Evolutionary conservation across 495 filamentous ascomycete genomes (phyloP).

Genomic region (Penicillium canariense): DNA sequence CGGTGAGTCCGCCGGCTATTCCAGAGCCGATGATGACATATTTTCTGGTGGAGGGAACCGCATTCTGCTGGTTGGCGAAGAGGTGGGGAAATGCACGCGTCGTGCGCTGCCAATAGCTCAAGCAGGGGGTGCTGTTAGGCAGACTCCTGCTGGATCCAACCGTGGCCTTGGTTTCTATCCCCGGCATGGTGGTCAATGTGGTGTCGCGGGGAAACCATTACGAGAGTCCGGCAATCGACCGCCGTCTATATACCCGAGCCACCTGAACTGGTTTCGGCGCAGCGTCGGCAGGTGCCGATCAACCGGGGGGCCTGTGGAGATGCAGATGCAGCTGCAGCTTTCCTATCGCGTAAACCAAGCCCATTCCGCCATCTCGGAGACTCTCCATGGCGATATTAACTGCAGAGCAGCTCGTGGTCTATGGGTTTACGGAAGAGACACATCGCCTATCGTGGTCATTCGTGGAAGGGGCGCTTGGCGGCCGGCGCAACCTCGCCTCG

Average conservation of each 20-base stretch:
- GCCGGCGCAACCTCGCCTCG: slow-evolving; percentile 7
- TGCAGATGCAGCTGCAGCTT: neutral
- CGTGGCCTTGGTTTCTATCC: neutral
- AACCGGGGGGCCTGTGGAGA: neutral
- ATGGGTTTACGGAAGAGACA: neutral
- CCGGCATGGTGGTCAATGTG: neutral
- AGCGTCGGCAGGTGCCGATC: neutral
- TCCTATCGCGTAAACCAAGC: neutral
- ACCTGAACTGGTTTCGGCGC: too few species aligned
- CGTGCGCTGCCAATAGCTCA: slow-evolving; percentile 37
- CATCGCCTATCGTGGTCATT: neutral
- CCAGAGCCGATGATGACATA: slow-evolving; percentile 33
- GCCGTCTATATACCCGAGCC: neutral
- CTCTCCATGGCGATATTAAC: neutral
- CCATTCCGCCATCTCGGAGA: too few species aligned
- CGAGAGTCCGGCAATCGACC: neutral
- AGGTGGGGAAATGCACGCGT: slow-evolving; percentile 28
- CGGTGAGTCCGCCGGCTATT: slow-evolving; percentile 26
- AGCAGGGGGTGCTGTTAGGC: slow-evolving; percentile 22
- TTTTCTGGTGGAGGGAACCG: slow-evolving; percentile 14
- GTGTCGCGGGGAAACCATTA: neutral
- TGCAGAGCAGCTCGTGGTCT: neutral
- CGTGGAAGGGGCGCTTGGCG: neutral
- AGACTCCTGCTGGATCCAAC: slow-evolving; percentile 22
- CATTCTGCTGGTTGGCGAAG: slow-evolving; percentile 13